Conservation (phyloP, 2,329 filamentous ascomycete species). For the Eutypella sp. region DNA sequence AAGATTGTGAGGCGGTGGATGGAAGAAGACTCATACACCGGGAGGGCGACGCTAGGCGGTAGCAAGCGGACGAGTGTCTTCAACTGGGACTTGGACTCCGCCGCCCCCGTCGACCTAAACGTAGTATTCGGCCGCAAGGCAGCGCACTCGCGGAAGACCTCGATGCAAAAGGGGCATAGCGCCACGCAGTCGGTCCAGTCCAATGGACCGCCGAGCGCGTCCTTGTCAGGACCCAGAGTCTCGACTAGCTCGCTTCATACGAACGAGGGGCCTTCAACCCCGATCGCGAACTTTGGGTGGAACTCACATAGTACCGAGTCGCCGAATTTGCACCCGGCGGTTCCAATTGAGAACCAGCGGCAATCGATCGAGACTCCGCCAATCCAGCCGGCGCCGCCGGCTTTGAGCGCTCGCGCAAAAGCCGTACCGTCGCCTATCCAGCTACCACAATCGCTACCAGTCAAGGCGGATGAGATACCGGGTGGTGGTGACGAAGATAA, state of each 20-base stretch:
- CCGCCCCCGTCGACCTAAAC: slow-evolving; percentile 45
- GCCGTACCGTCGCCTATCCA: not conserved
- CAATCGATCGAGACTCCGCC: slow-evolving; percentile 1
- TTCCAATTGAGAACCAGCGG: not conserved
- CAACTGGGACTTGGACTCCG: slow-evolving; percentile 56
- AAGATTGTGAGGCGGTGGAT: slow-evolving; percentile 61
- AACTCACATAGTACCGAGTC: slow-evolving; percentile 9
- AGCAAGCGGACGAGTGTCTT: slow-evolving; percentile 46
- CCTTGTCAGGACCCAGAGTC: not conserved
- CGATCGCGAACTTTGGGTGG: slow-evolving; percentile 19
- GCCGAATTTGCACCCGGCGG: not conserved
- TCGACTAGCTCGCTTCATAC: not conserved
- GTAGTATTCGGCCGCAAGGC: slow-evolving; percentile 36
- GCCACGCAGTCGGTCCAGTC: slow-evolving; percentile 1
- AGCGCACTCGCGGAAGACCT: slow-evolving; percentile 19
- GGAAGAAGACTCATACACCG: slow-evolving; percentile 57
- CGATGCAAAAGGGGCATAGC: slow-evolving; percentile 14
- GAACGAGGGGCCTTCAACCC: not conserved
- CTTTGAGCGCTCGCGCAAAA: not conserved
- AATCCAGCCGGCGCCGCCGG: not conserved
- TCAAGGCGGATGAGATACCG: slow-evolving; percentile 2
- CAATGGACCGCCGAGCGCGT: slow-evolving; percentile 2
- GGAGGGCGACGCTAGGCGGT: slow-evolving; percentile 42
- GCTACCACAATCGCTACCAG: not conserved
- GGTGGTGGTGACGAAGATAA: slow-evolving; percentile 24